phyloP scores from a whole-genome alignment of 139 green algal genomes.

The Helicosporidium sp. region DNA sequence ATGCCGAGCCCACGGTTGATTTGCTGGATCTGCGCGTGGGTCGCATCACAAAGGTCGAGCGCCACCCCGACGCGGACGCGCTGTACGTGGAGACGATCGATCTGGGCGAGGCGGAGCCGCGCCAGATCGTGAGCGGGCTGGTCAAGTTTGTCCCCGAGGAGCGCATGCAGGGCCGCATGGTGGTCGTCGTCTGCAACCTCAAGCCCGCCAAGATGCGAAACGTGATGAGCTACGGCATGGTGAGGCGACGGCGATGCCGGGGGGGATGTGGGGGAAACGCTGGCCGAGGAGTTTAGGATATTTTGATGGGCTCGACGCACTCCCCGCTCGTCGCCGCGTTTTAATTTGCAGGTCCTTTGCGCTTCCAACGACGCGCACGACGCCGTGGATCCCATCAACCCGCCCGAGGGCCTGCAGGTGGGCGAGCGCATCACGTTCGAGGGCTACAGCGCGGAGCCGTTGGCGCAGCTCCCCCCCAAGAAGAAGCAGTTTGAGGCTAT shows the following conservation, averaged over 20 bases:
- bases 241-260: no score
- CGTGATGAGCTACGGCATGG: slow-evolving; percentile 68
- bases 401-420: slow-evolving; percentile 50
- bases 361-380: slow-evolving; percentile 59
- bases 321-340: no score
- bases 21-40: slow-evolving; percentile 14
- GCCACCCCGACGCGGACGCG: slow-evolving; percentile 69
- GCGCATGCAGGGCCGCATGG: slow-evolving; percentile 46
- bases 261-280: no score
- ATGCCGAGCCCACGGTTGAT: slow-evolving; percentile 6
- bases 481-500: slow-evolving; percentile 76
- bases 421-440: slow-evolving; percentile 53
- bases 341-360: slow-evolving; percentile 69
- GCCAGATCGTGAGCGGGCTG: slow-evolving; percentile 67
- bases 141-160: slow-evolving; percentile 80
- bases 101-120: slow-evolving; percentile 63
- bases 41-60: slow-evolving; percentile 18
- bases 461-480: slow-evolving; percentile 63
- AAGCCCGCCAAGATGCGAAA: slow-evolving; percentile 92
- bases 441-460: slow-evolving; percentile 23
- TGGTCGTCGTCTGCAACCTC: slow-evolving; percentile 80
- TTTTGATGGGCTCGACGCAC: no score
- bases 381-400: slow-evolving; percentile 59
- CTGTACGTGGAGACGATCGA: slow-evolving; percentile 95
- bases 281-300: no score